Percentiles rank a stretch among this genome's conserved stretches.
phyloP scores from a whole-genome alignment of 2,329 filamentous ascomycete species.

The Xylaria sp. region DNA sequence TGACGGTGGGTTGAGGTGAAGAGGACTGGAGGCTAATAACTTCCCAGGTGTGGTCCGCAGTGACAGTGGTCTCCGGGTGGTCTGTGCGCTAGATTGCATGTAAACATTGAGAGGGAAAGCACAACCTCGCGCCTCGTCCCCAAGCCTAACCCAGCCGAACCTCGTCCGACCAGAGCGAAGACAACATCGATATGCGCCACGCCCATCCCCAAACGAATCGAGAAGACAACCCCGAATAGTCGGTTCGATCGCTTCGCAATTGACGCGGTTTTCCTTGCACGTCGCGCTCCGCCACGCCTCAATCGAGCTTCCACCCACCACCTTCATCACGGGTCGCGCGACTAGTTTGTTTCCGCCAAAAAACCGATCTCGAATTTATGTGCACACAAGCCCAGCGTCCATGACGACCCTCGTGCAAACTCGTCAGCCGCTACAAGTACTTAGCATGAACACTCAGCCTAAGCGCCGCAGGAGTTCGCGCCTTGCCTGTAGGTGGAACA shows the following conservation, averaged over 20 bases:
- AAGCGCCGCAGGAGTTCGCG: constrained; percentile 66
- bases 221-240: constrained; percentile 8
- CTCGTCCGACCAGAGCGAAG: constrained; percentile 12
- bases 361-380: constrained; percentile 27
- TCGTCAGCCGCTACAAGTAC: constrained; percentile 65
- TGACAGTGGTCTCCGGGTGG: constrained; percentile 10
- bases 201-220: constrained; percentile 3
- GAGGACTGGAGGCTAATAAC: too few relatives aligned
- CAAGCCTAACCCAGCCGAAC: constrained; percentile 18
- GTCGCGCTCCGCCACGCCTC: constrained; percentile 1
- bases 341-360: constrained; percentile 11
- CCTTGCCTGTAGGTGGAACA: constrained; percentile 57
- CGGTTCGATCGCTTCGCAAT: constrained; percentile 17
- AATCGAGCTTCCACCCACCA: not conserved
- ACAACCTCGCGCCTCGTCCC: constrained; percentile 35
- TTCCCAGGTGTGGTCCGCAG: not conserved
- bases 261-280: constrained; percentile 18
- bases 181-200: constrained; percentile 19
- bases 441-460: constrained; percentile 69
- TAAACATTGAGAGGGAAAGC: constrained; percentile 34
- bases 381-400: constrained; percentile 51
- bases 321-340: constrained; percentile 15
- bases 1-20: too few relatives aligned
- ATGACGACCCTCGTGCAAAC: constrained; percentile 71
- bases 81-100: constrained; percentile 33